Evolutionary conservation across 2,329 filamentous ascomycete genomes (phyloP).

Genomic region (Alternaria arbusti): DNA sequence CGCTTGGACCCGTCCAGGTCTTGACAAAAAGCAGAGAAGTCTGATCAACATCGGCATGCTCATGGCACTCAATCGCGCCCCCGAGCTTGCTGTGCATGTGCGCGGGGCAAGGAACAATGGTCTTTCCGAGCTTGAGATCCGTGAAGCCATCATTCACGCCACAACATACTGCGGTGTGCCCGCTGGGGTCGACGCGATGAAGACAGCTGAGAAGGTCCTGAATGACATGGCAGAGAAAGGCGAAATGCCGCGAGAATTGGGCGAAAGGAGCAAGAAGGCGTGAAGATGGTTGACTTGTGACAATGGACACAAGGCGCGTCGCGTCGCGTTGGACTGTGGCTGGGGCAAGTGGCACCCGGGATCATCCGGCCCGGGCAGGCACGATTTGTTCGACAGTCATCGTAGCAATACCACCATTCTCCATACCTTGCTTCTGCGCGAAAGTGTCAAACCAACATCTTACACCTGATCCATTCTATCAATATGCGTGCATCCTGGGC

Average conservation of each 20-base stretch:
- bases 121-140: conserved; percentile 65
- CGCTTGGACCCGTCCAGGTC: conserved; percentile 68
- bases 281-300: conserved; percentile 7
- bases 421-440: not conserved
- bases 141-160: conserved; percentile 63
- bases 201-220: conserved; percentile 58
- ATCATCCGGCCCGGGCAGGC: not conserved
- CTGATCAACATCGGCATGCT: conserved; percentile 71
- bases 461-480: not conserved
- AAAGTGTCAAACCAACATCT: not conserved
- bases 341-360: not conserved
- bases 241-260: conserved; percentile 46
- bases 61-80: conserved; percentile 64
- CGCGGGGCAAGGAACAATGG: conserved; percentile 69
- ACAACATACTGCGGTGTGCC: conserved; percentile 62
- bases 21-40: conserved; percentile 66
- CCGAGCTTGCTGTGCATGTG: conserved; percentile 68
- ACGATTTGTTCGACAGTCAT: not conserved
- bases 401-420: not conserved
- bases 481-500: not conserved
- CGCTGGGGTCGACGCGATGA: conserved; percentile 62
- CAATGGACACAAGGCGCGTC: not conserved
- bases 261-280: conserved; percentile 37
- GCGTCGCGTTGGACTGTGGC: not conserved
- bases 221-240: conserved; percentile 59